Conservation (phyloP, 1,284 basidiomycete species). For the Pseudomicrostroma phylloplanum region DNA sequence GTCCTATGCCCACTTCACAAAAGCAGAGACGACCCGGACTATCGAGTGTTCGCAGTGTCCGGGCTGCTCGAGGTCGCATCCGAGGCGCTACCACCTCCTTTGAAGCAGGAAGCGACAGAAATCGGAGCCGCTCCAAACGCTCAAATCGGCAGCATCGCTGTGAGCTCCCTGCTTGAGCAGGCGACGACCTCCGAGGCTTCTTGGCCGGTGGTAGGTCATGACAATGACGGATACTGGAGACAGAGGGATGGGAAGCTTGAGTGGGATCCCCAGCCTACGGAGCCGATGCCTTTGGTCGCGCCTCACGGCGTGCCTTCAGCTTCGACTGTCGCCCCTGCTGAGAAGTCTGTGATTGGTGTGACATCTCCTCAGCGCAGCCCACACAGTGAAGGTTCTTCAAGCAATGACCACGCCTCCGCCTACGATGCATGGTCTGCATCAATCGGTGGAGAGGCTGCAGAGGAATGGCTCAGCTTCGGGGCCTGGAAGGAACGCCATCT, state of each 20-base stretch:
- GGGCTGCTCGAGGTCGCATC: slow-evolving; percentile 1
- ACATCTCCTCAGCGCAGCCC: no score
- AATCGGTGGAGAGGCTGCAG: slow-evolving; percentile 13
- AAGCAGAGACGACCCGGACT: background rate
- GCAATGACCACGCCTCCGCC: background rate
- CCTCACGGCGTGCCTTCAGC: background rate
- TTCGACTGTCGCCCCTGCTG: background rate
- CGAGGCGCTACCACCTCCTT: background rate
- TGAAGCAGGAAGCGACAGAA: background rate
- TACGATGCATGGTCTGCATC: slow-evolving; percentile 15
- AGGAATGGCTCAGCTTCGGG: slow-evolving; percentile 14
- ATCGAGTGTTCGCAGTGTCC: background rate
- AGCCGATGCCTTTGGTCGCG: slow-evolving; percentile 4
- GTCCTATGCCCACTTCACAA: slow-evolving; percentile 2
- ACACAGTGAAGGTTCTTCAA: background rate
- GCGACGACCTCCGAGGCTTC: background rate
- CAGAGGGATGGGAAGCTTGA: slow-evolving; percentile 6
- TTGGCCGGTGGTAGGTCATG: slow-evolving; percentile 7
- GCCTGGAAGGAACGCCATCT: slow-evolving; percentile 8
- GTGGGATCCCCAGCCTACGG: slow-evolving; percentile 5
- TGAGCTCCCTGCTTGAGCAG: slow-evolving; percentile 1
- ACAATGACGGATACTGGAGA: slow-evolving; percentile 8
- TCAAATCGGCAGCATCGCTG: background rate
- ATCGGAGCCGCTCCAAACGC: background rate
- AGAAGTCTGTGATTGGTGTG: no score